Conservation (phyloP, 2,329 filamentous ascomycete genomes). For the Pezicula rhizophila region DNA sequence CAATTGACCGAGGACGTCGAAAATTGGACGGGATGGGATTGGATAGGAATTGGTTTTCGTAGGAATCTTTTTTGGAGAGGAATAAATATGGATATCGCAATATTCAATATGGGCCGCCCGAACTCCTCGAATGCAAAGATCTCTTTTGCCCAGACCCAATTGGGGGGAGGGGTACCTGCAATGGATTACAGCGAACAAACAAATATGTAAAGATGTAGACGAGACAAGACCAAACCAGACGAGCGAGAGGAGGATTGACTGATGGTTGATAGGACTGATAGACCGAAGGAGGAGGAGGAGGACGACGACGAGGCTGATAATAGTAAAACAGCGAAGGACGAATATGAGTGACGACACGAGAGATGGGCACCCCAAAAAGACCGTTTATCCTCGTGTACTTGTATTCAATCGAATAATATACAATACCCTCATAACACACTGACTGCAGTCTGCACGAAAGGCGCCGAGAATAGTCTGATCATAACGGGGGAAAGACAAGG, state of each 20-base stretch:
- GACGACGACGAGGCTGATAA: slow-evolving; percentile 3
- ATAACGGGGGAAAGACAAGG: slow-evolving; percentile 7
- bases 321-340: slow-evolving; percentile 5
- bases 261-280: neutral
- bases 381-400: slow-evolving; percentile 15
- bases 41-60: no score
- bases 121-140: slow-evolving; percentile 1
- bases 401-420: slow-evolving; percentile 14
- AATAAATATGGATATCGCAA: no score
- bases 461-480: slow-evolving; percentile 1
- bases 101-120: no score
- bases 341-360: neutral
- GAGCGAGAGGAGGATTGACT: neutral
- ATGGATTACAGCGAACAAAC: no score
- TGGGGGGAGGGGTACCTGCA: no score
- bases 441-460: slow-evolving; percentile 2
- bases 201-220: no score
- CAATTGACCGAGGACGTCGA: neutral
- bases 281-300: neutral
- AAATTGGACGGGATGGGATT: neutral
- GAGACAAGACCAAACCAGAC: neutral
- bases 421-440: slow-evolving; percentile 3
- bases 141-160: neutral
- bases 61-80: no score
- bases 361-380: slow-evolving; percentile 18